A percentile compares a stretch with the other conserved stretches of the same genome.
These are phyloP conservation scores for Phytopythium kandeliae DNA, from an alignment of 352 stramenopile genomes.

Conservation along the genomic window DNA sequence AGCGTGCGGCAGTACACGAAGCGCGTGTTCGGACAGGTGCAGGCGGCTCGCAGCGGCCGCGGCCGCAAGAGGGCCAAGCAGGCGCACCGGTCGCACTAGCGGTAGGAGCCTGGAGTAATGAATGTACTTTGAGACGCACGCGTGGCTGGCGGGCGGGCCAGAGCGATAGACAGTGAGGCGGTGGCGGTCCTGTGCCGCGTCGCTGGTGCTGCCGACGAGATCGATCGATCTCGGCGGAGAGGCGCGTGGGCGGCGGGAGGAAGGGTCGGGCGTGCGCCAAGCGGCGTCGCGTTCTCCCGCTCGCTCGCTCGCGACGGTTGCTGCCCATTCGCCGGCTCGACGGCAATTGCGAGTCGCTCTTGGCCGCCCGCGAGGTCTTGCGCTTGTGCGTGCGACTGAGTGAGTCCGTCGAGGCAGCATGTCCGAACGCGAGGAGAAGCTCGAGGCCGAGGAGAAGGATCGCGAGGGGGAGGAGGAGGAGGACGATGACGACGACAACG, in stretches of 20 bases:
- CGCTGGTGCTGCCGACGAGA: too few relatives aligned
- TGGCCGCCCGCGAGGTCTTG: too few relatives aligned
- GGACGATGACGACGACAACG: constrained; percentile 23
- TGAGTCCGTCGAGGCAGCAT: constrained; percentile 14
- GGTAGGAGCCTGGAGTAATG: too few relatives aligned
- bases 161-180: too few relatives aligned
- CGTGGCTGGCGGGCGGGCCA: too few relatives aligned
- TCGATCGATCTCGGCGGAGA: too few relatives aligned
- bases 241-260: background rate
- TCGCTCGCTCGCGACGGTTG: constrained; percentile 1
- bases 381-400: background rate
- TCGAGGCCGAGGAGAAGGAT: constrained; percentile 44
- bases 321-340: background rate
- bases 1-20: constrained; percentile 82
- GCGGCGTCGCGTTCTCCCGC: background rate
- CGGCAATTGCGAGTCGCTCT: too few relatives aligned
- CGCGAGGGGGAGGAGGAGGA: constrained; percentile 32
- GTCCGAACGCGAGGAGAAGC: constrained; percentile 61
- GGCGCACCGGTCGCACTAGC: constrained; percentile 2
- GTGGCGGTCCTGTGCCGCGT: too few relatives aligned
- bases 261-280: background rate
- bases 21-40: constrained; percentile 75
- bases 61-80: constrained; percentile 52
- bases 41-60: constrained; percentile 34
- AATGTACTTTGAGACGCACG: constrained; percentile 1